A percentile compares a stretch with the other conserved stretches of the same genome.
phyloP scores from a whole-genome alignment of 225 moss, liverwort and hornwort genomes.

The Antitrichia curtipendula region DNA sequence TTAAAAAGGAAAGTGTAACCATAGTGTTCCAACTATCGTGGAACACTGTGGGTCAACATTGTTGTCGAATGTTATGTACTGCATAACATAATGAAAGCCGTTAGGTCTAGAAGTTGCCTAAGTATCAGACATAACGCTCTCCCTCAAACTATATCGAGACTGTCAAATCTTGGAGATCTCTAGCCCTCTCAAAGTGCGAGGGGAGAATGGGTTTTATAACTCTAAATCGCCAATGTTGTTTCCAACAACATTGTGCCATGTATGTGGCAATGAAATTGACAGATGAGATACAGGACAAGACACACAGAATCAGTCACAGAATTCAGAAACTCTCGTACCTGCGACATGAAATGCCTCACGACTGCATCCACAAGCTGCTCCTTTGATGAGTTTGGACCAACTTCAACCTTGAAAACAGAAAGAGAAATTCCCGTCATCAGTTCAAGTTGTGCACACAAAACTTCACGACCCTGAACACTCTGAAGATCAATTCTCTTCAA shows the following conservation, averaged over 20 bases:
- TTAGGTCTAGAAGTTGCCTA: not conserved
- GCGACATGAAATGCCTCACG: constrained; percentile 41
- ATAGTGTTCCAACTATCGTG: not conserved
- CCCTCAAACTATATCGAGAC: not conserved
- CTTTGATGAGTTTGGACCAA: constrained; percentile 45
- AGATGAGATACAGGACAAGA: not conserved
- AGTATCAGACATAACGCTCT: not conserved
- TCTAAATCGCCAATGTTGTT: not conserved
- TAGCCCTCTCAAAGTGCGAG: not conserved
- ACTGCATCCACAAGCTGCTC: constrained; percentile 57
- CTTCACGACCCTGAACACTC: not conserved
- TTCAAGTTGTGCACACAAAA: not conserved
- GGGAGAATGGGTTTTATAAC: not conserved
- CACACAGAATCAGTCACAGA: not conserved
- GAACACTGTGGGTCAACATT: not conserved
- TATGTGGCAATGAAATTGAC: not conserved
- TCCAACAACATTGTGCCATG: not conserved
- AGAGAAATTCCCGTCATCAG: not conserved
- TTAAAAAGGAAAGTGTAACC: not conserved
- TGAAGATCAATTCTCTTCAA: not conserved
- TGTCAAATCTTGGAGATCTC: not conserved
- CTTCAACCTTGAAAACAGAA: constrained; percentile 23
- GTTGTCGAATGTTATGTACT: not conserved
- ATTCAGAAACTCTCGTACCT: constrained; percentile 5
- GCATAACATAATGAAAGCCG: not conserved